Percentiles rank a stretch among this genome's conserved stretches.
Conservation (phyloP, 2,329 filamentous ascomycete species). For the Chaetomiaceae sp. region DNA sequence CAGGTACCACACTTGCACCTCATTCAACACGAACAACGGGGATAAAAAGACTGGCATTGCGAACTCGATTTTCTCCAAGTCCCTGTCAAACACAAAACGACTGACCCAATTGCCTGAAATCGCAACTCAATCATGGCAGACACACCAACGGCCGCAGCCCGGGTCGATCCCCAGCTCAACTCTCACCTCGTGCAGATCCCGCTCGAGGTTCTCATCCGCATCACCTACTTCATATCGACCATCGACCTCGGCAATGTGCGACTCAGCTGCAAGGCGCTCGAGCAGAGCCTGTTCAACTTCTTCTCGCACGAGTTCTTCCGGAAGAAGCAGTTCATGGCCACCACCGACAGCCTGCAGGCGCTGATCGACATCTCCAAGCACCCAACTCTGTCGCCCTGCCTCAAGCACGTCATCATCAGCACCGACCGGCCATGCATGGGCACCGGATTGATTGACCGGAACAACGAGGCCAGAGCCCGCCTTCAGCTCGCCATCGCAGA, state of each 20-base stretch:
- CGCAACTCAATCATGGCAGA: not conserved
- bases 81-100: not conserved
- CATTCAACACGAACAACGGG: too few species aligned
- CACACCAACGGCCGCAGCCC: not conserved
- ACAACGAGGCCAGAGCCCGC: not conserved
- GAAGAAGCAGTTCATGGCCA: constrained; percentile 63
- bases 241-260: constrained; percentile 52
- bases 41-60: too few species aligned
- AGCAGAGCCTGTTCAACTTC: constrained; percentile 48
- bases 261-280: constrained; percentile 50
- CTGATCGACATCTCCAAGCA: constrained; percentile 49
- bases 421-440: constrained; percentile 30
- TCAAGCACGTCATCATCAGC: constrained; percentile 48
- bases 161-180: constrained; percentile 9
- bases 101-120: too few species aligned
- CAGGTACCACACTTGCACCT: too few species aligned
- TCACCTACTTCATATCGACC: constrained; percentile 51
- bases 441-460: not conserved
- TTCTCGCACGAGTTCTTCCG: constrained; percentile 62
- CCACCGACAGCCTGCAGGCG: constrained; percentile 50
- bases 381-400: constrained; percentile 36
- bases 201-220: constrained; percentile 54
- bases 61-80: too few species aligned
- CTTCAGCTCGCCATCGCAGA: constrained; percentile 12
- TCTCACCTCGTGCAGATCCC: constrained; percentile 39